Evolutionary conservation across 2,329 filamentous ascomycete species (phyloP).

Genomic region (Sordariomycetes sp.): DNA sequence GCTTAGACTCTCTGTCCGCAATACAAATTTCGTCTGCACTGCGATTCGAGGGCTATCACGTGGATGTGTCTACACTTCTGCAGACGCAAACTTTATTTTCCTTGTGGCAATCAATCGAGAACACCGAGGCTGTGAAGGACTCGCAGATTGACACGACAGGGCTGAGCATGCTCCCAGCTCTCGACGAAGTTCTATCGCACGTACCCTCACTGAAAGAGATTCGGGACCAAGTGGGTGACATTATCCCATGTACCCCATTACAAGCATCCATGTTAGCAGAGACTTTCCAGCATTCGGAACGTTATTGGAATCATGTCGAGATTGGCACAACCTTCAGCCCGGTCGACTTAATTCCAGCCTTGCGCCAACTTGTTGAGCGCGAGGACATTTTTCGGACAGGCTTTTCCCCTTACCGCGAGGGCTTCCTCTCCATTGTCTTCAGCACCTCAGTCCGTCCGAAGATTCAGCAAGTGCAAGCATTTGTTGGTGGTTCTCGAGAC

Average conservation of each 20-base stretch:
- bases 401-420: conserved; percentile 44
- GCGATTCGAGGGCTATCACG: conserved; percentile 41
- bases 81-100: conserved; percentile 35
- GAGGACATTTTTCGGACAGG: conserved; percentile 69
- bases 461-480: too few species aligned
- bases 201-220: too few species aligned
- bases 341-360: conserved; percentile 31
- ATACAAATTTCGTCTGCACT: conserved; percentile 51
- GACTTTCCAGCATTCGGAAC: conserved; percentile 45
- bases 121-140: too few species aligned
- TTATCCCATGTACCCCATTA: conserved; percentile 60
- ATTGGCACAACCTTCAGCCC: conserved; percentile 40
- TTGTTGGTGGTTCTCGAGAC: too few species aligned
- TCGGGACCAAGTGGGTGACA: too few species aligned
- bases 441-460: too few species aligned
- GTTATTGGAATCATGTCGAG: conserved; percentile 74
- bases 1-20: conserved; percentile 49
- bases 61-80: conserved; percentile 55
- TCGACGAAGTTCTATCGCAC: too few species aligned
- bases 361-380: conserved; percentile 35
- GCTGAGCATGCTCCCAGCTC: too few species aligned
- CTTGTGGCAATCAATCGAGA: conserved; percentile 9
- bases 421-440: conserved; percentile 47
- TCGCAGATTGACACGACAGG: too few species aligned
- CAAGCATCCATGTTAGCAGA: conserved; percentile 77